Evolutionary conservation across 2,329 filamentous ascomycete genomes (phyloP).

Genomic region (Colletotrichum sojae): DNA sequence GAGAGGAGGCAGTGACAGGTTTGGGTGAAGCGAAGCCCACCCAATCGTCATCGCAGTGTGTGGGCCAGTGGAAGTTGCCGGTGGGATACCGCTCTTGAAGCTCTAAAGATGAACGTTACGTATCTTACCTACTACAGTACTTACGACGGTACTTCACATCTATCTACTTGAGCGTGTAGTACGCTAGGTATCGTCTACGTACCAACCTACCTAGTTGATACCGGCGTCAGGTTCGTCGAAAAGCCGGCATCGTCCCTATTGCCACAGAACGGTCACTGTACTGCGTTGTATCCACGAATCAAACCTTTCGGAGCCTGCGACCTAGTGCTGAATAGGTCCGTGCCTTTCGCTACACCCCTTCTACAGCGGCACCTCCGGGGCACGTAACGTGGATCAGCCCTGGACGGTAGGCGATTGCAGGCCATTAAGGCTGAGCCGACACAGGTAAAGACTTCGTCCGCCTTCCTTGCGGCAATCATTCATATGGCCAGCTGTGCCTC

Average conservation of each 20-base stretch:
- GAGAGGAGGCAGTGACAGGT: not conserved
- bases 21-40: not conserved
- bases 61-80: not conserved
- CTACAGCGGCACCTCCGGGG: conserved; percentile 12
- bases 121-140: no score
- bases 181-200: no score
- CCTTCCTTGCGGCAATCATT: conserved; percentile 5
- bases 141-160: no score
- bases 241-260: no score
- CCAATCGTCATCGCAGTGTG: no score
- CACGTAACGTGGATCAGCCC: not conserved
- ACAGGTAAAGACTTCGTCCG: conserved; percentile 8
- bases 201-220: no score
- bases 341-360: not conserved
- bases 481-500: conserved; percentile 12
- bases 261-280: no score
- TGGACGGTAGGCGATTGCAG: conserved; percentile 1
- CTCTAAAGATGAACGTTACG: not conserved
- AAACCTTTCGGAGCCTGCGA: not conserved
- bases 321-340: no score
- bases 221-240: no score
- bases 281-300: conserved; percentile 8
- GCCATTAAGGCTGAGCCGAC: not conserved
- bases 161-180: no score
- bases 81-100: conserved; percentile 16